Evolutionary conservation across 2,329 filamentous ascomycete genomes (phyloP).

Genomic region (Fusarium sp.): DNA sequence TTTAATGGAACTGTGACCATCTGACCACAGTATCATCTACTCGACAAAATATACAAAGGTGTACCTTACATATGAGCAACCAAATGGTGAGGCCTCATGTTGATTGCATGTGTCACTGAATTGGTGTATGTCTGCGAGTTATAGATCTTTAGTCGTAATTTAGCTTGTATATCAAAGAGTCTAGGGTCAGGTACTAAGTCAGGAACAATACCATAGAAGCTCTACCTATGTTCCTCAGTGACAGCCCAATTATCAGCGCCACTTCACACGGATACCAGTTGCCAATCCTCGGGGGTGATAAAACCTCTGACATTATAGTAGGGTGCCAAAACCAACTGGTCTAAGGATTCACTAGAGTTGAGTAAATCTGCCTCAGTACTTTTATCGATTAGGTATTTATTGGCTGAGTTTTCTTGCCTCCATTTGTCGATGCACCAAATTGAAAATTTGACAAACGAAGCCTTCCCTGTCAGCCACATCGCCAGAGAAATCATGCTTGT

Average conservation of each 20-base stretch:
- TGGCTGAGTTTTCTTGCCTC: background rate
- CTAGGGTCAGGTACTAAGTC: background rate
- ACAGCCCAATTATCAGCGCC: background rate
- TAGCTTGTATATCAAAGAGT: background rate
- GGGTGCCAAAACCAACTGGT: background rate
- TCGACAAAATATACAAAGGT: too few relatives aligned
- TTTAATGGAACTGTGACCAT: background rate
- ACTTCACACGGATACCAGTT: background rate
- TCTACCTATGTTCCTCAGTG: background rate
- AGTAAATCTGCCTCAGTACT: background rate
- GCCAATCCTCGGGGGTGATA: background rate
- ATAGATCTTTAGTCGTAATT: background rate
- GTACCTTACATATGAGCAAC: background rate
- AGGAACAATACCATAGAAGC: background rate
- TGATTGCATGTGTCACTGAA: background rate
- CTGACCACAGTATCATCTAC: background rate
- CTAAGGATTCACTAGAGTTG: background rate
- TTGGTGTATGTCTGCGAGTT: background rate
- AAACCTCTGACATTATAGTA: background rate
- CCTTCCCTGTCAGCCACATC: background rate
- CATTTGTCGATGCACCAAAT: background rate
- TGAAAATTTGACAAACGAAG: background rate
- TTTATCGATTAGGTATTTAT: background rate
- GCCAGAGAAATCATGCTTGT: constrained; percentile 1
- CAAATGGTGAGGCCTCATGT: background rate